Evolutionary conservation across 202 grass and related monocot species (phyloP).

Genomic region (Schoenoplectus tabernaemontani): DNA sequence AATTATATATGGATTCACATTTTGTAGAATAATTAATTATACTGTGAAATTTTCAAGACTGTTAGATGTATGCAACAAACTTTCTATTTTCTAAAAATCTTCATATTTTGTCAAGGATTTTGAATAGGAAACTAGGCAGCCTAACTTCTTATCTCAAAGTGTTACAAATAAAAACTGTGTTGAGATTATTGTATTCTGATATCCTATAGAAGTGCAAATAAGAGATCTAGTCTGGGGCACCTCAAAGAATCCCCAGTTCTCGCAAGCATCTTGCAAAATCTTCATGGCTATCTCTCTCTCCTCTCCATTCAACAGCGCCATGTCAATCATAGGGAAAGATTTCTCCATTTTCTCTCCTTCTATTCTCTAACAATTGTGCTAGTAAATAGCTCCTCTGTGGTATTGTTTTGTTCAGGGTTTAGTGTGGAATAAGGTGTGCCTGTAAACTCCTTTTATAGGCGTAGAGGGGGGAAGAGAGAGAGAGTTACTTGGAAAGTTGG

Average conservation of each 20-base stretch:
- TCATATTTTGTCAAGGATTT: neutral
- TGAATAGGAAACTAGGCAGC: neutral
- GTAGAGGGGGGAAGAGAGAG: neutral
- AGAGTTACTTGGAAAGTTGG: neutral
- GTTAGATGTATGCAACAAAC: neutral
- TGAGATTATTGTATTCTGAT: neutral
- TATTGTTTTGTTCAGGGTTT: neutral
- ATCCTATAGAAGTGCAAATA: neutral
- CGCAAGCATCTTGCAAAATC: conserved; percentile 62
- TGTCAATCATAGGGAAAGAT: conserved; percentile 75
- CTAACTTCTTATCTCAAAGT: neutral
- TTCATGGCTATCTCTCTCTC: conserved; percentile 46
- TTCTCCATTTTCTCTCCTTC: conserved; percentile 3
- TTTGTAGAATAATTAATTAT: neutral
- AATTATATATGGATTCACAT: neutral
- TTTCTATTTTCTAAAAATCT: neutral
- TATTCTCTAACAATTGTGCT: neutral
- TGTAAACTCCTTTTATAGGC: conserved; percentile 43
- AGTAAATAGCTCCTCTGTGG: neutral
- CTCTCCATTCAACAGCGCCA: conserved; percentile 43
- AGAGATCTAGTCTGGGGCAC: conserved; percentile 23
- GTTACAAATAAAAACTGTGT: neutral
- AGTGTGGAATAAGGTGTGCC: neutral
- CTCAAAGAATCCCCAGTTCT: conserved; percentile 97
- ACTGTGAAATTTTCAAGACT: neutral